Evolutionary conservation across 768 basidiomycete species (phyloP), one percentile per base, ranked within the genome.

Genomic region (Kwoniella mangroviensis): DNA sequence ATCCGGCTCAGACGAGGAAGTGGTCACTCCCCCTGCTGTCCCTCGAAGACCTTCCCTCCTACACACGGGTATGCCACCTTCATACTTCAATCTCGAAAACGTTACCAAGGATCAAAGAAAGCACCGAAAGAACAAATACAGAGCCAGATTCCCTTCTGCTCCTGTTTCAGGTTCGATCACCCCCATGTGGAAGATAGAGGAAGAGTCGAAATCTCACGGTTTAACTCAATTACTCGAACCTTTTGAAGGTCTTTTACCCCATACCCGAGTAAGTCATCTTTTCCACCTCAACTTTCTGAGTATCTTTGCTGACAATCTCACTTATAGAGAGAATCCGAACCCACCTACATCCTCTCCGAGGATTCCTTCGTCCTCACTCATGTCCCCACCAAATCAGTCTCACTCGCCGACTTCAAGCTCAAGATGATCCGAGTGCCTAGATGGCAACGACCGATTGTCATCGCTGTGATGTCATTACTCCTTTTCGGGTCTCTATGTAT

Each of bases 131-230:
- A 56, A 41, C 58, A 34, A 73, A 51, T 59, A 76, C 77, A 24
- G 74, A 69, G 58, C 74, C 58, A 34, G 61, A 61, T 82, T 93
- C 92, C 74, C 94, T 92, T 63, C 94, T 92, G 80, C 95, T 92
- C 72, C 70, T 15, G 70, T 72, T 19, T 58, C 43, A 41, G 70
- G 70, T 21, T 43, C 61, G 7, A 72, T 72, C 56, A 72, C 70
- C 24, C 70, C 70, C 4, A 72, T 72, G 70, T 72, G 70, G 70
- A 67, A 62, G 26, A 63, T 73, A 42, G 68, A 66, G 17, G 68
- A 73, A 54, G 72, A 73, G 21, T 26, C 45, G 21, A 68, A 62
- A 34, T 42, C 42, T 17, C 12, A 59, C 24, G 63, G 66, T 60
- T 15, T 69, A 11, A 41, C 40, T 34, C 24, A 54, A 22, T 34